A percentile compares a stretch with the other conserved stretches of the same genome.
Evolutionary conservation across 2,329 filamentous ascomycete genomes (phyloP).

Genomic region (Metarhizium anisopliae): DNA sequence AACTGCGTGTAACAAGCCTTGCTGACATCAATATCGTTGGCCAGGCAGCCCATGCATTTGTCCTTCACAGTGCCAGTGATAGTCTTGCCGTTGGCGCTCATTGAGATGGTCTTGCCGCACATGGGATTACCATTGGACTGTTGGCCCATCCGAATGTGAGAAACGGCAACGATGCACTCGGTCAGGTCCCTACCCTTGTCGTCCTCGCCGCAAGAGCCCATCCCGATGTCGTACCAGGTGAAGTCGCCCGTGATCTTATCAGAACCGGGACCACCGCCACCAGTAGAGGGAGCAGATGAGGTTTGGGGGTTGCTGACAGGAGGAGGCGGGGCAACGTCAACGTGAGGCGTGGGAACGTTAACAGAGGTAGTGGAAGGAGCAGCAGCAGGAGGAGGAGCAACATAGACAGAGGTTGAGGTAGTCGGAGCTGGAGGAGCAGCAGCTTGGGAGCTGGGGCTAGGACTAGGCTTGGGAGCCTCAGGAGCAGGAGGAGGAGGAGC

Average conservation of each 20-base stretch:
- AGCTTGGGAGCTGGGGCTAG: not conserved
- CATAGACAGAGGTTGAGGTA: constrained; percentile 16
- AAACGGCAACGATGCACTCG: constrained; percentile 61
- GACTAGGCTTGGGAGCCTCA: not conserved
- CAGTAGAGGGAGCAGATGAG: not conserved
- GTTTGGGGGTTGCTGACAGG: constrained; percentile 6
- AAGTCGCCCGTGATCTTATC: constrained; percentile 48
- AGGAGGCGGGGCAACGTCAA: constrained; percentile 10
- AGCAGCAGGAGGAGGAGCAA: constrained; percentile 15
- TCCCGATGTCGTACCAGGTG: constrained; percentile 64
- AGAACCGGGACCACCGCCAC: constrained; percentile 11
- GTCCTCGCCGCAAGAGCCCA: constrained; percentile 59
- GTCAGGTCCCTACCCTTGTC: constrained; percentile 45
- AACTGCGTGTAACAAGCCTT: constrained; percentile 46
- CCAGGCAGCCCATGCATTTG: constrained; percentile 64
- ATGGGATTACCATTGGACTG: constrained; percentile 58
- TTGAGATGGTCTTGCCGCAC: constrained; percentile 61
- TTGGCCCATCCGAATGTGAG: constrained; percentile 52
- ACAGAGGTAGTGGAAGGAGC: constrained; percentile 11
- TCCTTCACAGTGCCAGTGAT: constrained; percentile 55
- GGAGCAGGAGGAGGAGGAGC: constrained; percentile 3
- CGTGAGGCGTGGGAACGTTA: constrained; percentile 7
- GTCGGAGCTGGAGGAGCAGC: constrained; percentile 9
- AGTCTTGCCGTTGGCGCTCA: constrained; percentile 50
- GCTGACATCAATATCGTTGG: constrained; percentile 50